Conservation (phyloP, 257 asterid species). For the Primulina huaijiensis region DNA sequence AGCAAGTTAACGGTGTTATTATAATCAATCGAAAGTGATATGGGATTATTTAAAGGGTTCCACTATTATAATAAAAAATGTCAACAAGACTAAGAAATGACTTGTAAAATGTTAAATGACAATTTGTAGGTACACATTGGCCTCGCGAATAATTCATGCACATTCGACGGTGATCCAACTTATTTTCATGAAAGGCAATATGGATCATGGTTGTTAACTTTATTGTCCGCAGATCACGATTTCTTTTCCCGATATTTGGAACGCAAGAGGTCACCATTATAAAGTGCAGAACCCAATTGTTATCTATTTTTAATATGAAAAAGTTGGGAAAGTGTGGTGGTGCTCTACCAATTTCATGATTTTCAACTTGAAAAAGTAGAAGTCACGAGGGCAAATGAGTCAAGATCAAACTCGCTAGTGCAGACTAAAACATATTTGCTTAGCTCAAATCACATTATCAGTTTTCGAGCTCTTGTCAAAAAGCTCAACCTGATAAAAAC, state of each 20-base stretch:
- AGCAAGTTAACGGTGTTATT: conserved; percentile 23
- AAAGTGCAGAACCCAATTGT: neutral
- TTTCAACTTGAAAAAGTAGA: neutral
- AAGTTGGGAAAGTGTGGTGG: neutral
- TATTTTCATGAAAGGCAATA: neutral
- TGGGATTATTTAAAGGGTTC: conserved; percentile 7
- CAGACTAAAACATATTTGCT: neutral
- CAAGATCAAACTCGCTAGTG: neutral
- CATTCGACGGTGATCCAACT: neutral
- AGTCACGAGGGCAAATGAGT: neutral
- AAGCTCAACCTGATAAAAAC: neutral
- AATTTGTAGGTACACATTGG: neutral
- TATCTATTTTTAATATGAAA: conserved; percentile 1
- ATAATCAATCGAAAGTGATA: conserved; percentile 22
- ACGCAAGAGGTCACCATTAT: neutral
- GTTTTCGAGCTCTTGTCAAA: neutral
- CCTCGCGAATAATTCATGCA: neutral
- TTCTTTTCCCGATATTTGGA: neutral
- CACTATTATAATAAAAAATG: neutral
- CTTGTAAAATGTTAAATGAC: neutral
- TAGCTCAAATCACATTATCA: neutral
- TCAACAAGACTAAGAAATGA: neutral
- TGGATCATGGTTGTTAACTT: neutral
- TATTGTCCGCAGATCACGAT: neutral
- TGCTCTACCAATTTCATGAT: neutral